Evolutionary conservation across 495 filamentous ascomycete species (phyloP), one percentile per base, ranked within the genome.

Genomic region (Choiromyces venosus): DNA sequence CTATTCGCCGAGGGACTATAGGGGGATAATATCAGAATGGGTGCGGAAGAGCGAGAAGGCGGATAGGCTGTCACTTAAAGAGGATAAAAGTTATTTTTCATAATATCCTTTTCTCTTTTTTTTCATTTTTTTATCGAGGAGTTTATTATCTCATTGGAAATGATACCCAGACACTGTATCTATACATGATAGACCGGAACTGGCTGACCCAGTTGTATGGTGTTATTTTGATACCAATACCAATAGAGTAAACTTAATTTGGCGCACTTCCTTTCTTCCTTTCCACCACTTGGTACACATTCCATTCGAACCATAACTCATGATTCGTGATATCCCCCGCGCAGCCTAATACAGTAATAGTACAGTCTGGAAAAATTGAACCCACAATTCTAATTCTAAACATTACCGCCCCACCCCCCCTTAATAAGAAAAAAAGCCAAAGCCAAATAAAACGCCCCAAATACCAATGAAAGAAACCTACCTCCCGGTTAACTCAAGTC

Each of bases 1-100:
- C 1, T 86, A 86, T 79, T 74, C 61, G 0, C 76, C 81, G 35
- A 76, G 73, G 7, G 84, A 85, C 65, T 85, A 85, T 69, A 65
- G 64, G 10, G 83, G 84, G 0, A 77, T 85, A 64, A 56, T 82
- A 19, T 73, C 76, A 9, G 84, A 85, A 76, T 82, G 68, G 37
- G n/a, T 69, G 44, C 68, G 16, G 42, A 65, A 25, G 66, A 33
- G 56, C 64, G 68, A 76, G 38, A 33, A 8, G 16, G 61, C 18
- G 18, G 67, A 33, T 37, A 7, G 36, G n/a, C 4, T 6, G 52
- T 61, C 25, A 1, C 12, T 61, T 18, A 33, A 33, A 61, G 52
- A 29, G 52, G 16, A 61, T 16, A 29, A 33, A 33, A 14, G 25
- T 29, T 29, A 29, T 29, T 25, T 16, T 7, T 61, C 52, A 6